phyloP scores from a whole-genome alignment of 2,329 filamentous ascomycete species.

The Furcasterigmium furcatum region DNA sequence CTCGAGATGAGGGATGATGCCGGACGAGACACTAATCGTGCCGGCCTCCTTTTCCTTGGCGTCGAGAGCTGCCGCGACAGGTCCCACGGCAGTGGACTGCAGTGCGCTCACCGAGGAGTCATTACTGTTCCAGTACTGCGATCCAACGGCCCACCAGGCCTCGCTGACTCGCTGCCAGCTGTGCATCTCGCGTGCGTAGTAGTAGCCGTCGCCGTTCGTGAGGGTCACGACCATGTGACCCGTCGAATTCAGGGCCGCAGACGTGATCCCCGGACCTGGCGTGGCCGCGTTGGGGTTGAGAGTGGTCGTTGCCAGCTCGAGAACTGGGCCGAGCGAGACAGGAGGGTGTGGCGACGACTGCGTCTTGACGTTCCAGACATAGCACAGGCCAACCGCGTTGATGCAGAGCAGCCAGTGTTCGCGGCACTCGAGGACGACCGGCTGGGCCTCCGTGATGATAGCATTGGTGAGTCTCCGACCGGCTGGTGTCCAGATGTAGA shows the following conservation, averaged over 20 bases:
- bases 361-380: constrained; percentile 89
- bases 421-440: constrained; percentile 88
- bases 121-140: constrained; percentile 98
- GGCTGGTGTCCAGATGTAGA: constrained; percentile 90
- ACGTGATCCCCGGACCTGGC: constrained; percentile 79
- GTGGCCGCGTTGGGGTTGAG: constrained; percentile 74
- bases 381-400: constrained; percentile 80
- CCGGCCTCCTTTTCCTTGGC: constrained; percentile 41
- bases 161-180: constrained; percentile 96
- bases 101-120: constrained; percentile 84
- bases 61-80: constrained; percentile 45
- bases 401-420: constrained; percentile 89
- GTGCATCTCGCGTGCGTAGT: constrained; percentile 81
- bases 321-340: constrained; percentile 80
- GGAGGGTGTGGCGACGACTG: constrained; percentile 85
- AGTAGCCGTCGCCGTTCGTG: constrained; percentile 91
- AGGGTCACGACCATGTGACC: constrained; percentile 87
- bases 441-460: constrained; percentile 84
- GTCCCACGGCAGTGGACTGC: constrained; percentile 66
- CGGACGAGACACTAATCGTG: constrained; percentile 70
- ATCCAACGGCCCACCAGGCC: constrained; percentile 96
- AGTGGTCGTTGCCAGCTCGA: constrained; percentile 80
- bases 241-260: constrained; percentile 84
- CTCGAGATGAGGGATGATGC: constrained; percentile 90
- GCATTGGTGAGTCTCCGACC: constrained; percentile 83